Conservation (phyloP, 208 protist species). For the Leishmania lainsoni region DNA sequence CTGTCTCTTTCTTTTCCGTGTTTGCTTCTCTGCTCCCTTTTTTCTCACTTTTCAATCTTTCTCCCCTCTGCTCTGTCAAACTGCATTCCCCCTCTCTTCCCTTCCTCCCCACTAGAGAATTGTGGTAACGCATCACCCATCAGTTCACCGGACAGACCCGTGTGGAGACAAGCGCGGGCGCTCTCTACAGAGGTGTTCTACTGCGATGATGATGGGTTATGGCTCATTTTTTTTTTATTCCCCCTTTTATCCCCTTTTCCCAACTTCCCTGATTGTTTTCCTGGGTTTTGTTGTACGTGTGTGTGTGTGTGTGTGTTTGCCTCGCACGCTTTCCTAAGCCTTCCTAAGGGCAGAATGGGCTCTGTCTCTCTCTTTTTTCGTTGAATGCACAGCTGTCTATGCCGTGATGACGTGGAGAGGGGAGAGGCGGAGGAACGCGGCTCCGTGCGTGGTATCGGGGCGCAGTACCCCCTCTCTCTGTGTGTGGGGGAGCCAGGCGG, state of each 20-base stretch:
- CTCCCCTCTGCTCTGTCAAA: neutral
- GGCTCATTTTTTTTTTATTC: neutral
- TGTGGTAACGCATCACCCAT: neutral
- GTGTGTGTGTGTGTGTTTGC: neutral
- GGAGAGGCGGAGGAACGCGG: neutral
- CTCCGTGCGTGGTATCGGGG: neutral
- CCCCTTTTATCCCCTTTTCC: neutral
- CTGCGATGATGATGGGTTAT: neutral
- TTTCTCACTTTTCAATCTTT: conserved; percentile 13
- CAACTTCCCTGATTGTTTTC: neutral
- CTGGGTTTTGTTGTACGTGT: neutral
- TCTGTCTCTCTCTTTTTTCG: neutral
- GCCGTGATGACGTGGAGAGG: neutral
- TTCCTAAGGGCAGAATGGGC: neutral
- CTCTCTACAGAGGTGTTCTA: neutral
- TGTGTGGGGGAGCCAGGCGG: neutral
- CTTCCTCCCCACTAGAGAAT: neutral
- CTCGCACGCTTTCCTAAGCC: neutral
- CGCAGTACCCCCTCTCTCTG: neutral
- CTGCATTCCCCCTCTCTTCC: neutral
- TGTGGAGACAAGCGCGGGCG: neutral
- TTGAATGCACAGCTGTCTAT: neutral
- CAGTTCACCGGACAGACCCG: neutral
- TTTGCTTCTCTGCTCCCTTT: conserved; percentile 9
- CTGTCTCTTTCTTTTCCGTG: neutral